These are phyloP conservation scores for Aristolochia californica DNA, from an alignment of 164 flowering plant genomes.

Conservation along the genomic window DNA sequence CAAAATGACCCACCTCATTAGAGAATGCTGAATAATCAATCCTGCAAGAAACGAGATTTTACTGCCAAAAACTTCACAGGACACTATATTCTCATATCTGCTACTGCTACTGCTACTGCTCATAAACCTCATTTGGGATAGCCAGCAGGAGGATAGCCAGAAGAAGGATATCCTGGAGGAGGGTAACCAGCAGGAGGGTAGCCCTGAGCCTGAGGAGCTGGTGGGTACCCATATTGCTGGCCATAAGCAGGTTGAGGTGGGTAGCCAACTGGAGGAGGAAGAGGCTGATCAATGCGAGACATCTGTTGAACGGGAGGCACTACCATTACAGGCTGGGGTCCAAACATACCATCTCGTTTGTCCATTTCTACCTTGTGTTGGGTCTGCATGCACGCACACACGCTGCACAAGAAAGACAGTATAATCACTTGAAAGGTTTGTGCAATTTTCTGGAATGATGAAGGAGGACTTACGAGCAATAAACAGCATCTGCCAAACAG, in stretches of 20 bases:
- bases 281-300: constrained; percentile 49
- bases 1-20: too few relatives aligned
- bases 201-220: constrained; percentile 20
- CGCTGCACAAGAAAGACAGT: constrained; percentile 25
- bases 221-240: constrained; percentile 30
- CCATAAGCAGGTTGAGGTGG: constrained; percentile 30
- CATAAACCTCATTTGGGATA: constrained; percentile 17
- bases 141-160: constrained; percentile 17
- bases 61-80: too few relatives aligned
- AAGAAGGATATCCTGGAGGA: constrained; percentile 18
- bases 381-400: constrained; percentile 72
- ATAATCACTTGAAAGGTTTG: not conserved
- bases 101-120: too few relatives aligned
- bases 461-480: constrained; percentile 39
- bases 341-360: constrained; percentile 47
- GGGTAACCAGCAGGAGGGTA: constrained; percentile 30
- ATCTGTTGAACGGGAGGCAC: constrained; percentile 52
- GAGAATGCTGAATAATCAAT: too few relatives aligned
- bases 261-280: constrained; percentile 37
- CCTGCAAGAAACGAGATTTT: too few relatives aligned
- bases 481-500: constrained; percentile 38
- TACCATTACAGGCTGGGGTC: constrained; percentile 32
- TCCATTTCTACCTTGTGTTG: constrained; percentile 68
- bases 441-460: not conserved
- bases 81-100: too few relatives aligned